Conservation (phyloP, 805 yeast genomes). For the Myxozyma sirexii region DNA sequence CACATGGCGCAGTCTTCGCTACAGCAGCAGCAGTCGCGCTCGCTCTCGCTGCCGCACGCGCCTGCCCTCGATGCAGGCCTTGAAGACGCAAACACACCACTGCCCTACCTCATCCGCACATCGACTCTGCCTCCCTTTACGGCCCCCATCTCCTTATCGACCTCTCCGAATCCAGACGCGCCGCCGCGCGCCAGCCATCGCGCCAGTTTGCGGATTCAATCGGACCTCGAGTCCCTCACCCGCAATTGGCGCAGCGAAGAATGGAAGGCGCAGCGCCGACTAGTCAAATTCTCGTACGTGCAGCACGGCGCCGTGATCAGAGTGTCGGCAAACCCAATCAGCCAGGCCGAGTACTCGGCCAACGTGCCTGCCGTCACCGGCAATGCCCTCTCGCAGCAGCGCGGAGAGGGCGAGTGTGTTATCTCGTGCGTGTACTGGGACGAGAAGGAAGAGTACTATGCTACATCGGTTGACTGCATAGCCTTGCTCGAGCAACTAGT, state of each 20-base stretch:
- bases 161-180: slow-evolving; percentile 2
- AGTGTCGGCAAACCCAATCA: slow-evolving; percentile 38
- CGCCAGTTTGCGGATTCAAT: slow-evolving; percentile 40
- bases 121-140: slow-evolving; percentile 5
- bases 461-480: slow-evolving; percentile 69
- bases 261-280: slow-evolving; percentile 47
- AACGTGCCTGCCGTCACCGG: slow-evolving; percentile 8
- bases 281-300: slow-evolving; percentile 48
- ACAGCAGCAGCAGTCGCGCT: slow-evolving; percentile 3
- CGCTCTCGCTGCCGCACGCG: slow-evolving; percentile 9
- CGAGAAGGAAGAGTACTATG: slow-evolving; percentile 52
- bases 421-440: slow-evolving; percentile 58
- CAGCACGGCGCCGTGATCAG: slow-evolving; percentile 37
- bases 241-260: slow-evolving; percentile 54
- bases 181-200: slow-evolving; percentile 13
- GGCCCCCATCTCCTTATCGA: slow-evolving; percentile 1
- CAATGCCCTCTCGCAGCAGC: slow-evolving; percentile 5
- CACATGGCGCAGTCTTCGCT: slow-evolving; percentile 4
- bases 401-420: slow-evolving; percentile 29
- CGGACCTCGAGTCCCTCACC: slow-evolving; percentile 45
- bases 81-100: slow-evolving; percentile 4
- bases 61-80: neutral
- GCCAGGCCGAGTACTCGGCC: slow-evolving; percentile 21
- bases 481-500: slow-evolving; percentile 59
- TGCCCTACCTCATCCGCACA: slow-evolving; percentile 1